Evolutionary conservation across 2,329 filamentous ascomycete species (phyloP), one percentile per base, ranked within the genome.

Genomic region (Paracamarosporium sp.): DNA sequence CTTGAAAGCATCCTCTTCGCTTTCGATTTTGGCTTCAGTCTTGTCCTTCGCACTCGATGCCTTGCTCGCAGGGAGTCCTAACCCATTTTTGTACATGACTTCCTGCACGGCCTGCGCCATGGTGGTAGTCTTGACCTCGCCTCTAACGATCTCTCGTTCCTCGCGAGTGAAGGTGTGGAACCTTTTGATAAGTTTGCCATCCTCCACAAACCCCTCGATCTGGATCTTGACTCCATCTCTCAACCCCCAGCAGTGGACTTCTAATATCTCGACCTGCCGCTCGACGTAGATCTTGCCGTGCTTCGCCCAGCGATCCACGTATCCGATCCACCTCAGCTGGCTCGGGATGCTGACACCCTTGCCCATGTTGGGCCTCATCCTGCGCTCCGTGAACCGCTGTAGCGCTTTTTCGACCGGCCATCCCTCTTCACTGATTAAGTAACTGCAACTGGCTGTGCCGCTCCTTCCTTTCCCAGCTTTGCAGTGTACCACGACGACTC

Each of bases 391-490:
- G 69, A 91, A 91, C 17, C 86, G 79, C 55, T 84, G 79, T 59
- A 91, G 76, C 0, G 89, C 89, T 63, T 90, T 86, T 50, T 85
- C 81, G 38, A 83, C 77, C 28, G 80, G 83, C 89, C 88, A 91
- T 4, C 86, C 88, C 70, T 95, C 90, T 73, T 98, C 91, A 7
- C 90, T 88, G 67, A 99, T 95, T 56, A 99, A 81, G 74, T 97
- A 98, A 66, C 90, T 91, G 77, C 92, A 96, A 28, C 90, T 89
- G 67, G 92, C 87, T 0, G 92, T 97, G 4, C 95, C 95, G 63
- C 92, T 96, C 50, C 95, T 85, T 1, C 95, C 95, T 77, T 99
- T 99, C 2, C 95, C 95, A 1, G 95, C 95, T 75, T 98, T 98
- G 81, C 95, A 98, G 77, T 99, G 95, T 7, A 98, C 92, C 6